Base-by-base conservation (phyloP, 768 basidiomycete species). In the Leccinum incarnatum region DNA sequence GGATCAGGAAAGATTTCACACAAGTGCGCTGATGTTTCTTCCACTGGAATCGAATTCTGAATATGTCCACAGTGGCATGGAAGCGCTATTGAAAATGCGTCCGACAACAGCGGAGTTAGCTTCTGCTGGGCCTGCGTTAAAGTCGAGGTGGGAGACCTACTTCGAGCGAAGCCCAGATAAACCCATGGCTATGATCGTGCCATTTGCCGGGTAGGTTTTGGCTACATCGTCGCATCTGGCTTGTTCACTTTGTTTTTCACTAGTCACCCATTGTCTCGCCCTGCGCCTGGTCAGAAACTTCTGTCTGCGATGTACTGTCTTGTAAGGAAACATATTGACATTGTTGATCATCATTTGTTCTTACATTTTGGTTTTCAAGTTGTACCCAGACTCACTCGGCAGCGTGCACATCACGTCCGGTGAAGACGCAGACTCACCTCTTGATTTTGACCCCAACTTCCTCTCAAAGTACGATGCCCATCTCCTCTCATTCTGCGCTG, bases 11-110 rank as follows among this genome's bases (percentile, higher is more conserved):
- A 29, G 29, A 29, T 29, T 29, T 29, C 29, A 29, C 29, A 29
- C 29, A 29, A 29, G 29, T 29, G 29, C 8, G 29, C 9, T 29
- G 29, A 29, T 29, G 29, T 29, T 29, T 29, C 29, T 29, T 29
- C 29, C 29, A 29, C 29, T 29, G 29, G 29, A 29, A 29, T 29
- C 29, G 29, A 29, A 29, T 29, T 29, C 29, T 29, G 29, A 29
- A 29, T 29, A 29, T 29, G 29, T 40, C 30, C 6, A 11, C 58
- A 85, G 83, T 62, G 83, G 75, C 4, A 59, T 83, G 15, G 83
- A 86, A 61, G 79, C 79, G 17, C 81, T 82, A 1, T 73, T 82
- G 56, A 86, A 84, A 65, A 59, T 85, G 21, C 76, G 86, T 15
- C 84, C 85, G 1, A 77, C 68, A 6, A 62, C 68, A 2, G 72